These are phyloP conservation scores for Phoenix roebelenii DNA, from an alignment of 176 grass and related monocot species.

Conservation along the genomic window DNA sequence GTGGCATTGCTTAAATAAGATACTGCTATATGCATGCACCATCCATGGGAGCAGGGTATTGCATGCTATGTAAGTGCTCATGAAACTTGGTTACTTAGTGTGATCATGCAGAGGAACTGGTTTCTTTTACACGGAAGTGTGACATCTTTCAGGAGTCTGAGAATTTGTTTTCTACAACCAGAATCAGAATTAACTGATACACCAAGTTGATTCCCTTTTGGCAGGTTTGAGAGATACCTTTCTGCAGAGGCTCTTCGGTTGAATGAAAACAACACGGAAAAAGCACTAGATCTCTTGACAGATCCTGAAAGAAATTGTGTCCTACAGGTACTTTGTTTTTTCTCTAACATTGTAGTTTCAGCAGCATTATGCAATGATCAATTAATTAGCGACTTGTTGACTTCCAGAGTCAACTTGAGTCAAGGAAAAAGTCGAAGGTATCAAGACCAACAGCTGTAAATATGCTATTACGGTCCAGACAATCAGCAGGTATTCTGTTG, in stretches of 20 bases:
- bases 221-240: slow-evolving; percentile 77
- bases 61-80: too few relatives aligned
- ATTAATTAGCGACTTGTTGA: slow-evolving; percentile 1
- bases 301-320: slow-evolving; percentile 75
- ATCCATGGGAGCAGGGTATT: too few relatives aligned
- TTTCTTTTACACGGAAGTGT: not conserved
- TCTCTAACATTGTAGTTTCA: not conserved
- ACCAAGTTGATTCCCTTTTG: slow-evolving; percentile 12
- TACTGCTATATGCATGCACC: too few relatives aligned
- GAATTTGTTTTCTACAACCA: slow-evolving; percentile 1
- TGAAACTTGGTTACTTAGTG: too few relatives aligned
- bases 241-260: slow-evolving; percentile 73
- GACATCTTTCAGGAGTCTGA: not conserved
- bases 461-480: slow-evolving; percentile 1
- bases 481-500: slow-evolving; percentile 5
- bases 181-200: too few relatives aligned
- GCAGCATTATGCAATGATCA: slow-evolving; percentile 19
- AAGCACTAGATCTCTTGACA: slow-evolving; percentile 81
- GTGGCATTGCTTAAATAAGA: too few relatives aligned
- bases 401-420: slow-evolving; percentile 47
- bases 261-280: slow-evolving; percentile 81
- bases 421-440: slow-evolving; percentile 25
- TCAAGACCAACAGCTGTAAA: not conserved
- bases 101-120: too few relatives aligned
- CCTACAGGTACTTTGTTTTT: slow-evolving; percentile 50